Conservation (phyloP, 352 stramenopile species). For the Aphanomyces astaci region DNA sequence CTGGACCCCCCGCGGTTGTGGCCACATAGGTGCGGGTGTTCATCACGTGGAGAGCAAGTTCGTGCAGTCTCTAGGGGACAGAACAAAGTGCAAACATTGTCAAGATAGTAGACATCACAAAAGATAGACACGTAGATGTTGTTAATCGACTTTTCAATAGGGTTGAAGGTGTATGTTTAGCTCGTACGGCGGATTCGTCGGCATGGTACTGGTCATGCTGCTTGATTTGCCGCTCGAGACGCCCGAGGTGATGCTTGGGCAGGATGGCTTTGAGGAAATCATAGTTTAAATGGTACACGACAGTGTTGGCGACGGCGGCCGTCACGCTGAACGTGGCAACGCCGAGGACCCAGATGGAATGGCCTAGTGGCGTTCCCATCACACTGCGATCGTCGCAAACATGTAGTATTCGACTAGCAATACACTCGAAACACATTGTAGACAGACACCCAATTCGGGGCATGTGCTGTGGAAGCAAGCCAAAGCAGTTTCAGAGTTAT, state of each 20-base stretch:
- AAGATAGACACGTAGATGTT: no score
- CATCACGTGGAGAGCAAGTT: neutral
- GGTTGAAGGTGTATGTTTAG: no score
- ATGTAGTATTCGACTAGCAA: no score
- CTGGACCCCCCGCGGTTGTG: neutral
- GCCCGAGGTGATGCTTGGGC: conserved; percentile 6
- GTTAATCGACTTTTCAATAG: no score
- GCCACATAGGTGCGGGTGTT: conserved; percentile 6
- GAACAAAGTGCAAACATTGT: no score
- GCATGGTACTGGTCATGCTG: conserved; percentile 2
- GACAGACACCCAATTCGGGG: no score
- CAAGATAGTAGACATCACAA: no score
- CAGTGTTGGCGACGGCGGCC: neutral
- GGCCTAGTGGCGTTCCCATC: no score
- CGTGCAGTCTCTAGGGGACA: neutral
- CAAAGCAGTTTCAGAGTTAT: no score
- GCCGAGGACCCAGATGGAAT: conserved; percentile 8
- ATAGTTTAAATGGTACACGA: neutral
- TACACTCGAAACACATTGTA: no score
- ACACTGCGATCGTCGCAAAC: no score
- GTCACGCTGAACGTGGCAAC: neutral
- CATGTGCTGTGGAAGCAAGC: no score
- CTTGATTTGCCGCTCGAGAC: conserved; percentile 4
- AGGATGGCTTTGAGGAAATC: conserved; percentile 1
- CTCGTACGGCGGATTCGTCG: neutral